Evolutionary conservation across 2,329 filamentous ascomycete genomes (phyloP), one percentile per base, ranked within the genome.

Genomic region (Colletotrichum falcatum): DNA sequence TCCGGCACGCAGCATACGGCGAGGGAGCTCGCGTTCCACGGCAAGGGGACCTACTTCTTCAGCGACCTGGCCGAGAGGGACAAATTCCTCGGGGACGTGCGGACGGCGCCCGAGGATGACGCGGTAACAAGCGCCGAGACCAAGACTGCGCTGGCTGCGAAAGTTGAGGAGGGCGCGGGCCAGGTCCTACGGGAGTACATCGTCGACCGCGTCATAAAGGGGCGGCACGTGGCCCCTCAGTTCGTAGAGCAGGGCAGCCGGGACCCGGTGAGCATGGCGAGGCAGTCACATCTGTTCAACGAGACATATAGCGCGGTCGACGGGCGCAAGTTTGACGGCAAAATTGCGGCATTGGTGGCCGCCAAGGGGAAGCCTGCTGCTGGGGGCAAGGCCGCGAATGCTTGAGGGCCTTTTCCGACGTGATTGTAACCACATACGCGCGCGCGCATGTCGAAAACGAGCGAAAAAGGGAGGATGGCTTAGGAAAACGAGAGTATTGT

Each of bases 241-340:
- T 79, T 77, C 62, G 76, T 79, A 20, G 70, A 72, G 37, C 11
- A 18, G 28, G 46, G 14, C 16, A 49, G 37, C 55, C 53, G 35
- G 46, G 80, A 83, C 35, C 75, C 80, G 7, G 71, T 79, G 7
- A 79, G 77, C 26, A 51, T 81, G 48, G 75, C 81, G 51, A 77
- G 79, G 65, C 77, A 78, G 72, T 80, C 79, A 77, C 81, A 83
- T 55, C 70, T 83, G 66, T 76, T 80, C 64, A 76, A 79, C 18
- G 78, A 79, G 72, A 81, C 81, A 53, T 84, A 83, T 73, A 73
- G 74, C 26, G 70, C 70, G 18, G 74, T 72, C 55, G 78, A 83
- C 37, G 76, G 79, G 58, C 76, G 78, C 61, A 76, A 74, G 48
- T 84, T 84, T 66, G 79, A 84, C 77, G 77, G 72, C 35, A 84